These are phyloP conservation scores for Begonia loranthoides DNA, from an alignment of 306 rosid species.

Conservation along the genomic window DNA sequence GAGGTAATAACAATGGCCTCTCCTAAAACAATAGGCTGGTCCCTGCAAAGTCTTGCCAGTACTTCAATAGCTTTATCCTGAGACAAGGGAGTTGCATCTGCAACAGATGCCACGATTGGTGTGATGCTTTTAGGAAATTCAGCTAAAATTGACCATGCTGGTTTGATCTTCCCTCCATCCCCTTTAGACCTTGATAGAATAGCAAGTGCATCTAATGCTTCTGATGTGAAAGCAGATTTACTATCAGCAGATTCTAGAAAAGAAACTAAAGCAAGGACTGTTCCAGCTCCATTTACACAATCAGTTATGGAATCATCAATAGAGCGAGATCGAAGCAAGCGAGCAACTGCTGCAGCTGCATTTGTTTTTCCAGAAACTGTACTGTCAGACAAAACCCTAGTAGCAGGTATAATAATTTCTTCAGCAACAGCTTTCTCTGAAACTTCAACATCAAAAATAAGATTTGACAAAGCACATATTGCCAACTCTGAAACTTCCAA, in stretches of 20 bases:
- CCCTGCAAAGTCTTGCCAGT: constrained; percentile 67
- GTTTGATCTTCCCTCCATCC: constrained; percentile 37
- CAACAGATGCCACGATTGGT: constrained; percentile 72
- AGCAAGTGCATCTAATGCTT: constrained; percentile 87
- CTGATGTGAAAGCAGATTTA: constrained; percentile 60
- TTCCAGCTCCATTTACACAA: constrained; percentile 71
- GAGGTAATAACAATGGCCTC: constrained; percentile 50
- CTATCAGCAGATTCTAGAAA: constrained; percentile 58
- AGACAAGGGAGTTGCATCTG: constrained; percentile 47
- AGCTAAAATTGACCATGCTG: constrained; percentile 89
- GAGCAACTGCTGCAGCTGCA: constrained; percentile 94
- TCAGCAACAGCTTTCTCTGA: constrained; percentile 65
- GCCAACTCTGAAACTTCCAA: constrained; percentile 86
- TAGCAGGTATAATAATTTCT: constrained; percentile 82
- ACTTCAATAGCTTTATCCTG: constrained; percentile 94
- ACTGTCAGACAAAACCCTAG: constrained; percentile 80
- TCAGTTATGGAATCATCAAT: constrained; percentile 58
- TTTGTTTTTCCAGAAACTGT: constrained; percentile 61
- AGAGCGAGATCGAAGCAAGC: constrained; percentile 61
- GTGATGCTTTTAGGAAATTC: constrained; percentile 64
- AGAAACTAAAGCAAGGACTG: constrained; percentile 85
- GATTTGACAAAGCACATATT: constrained; percentile 84
- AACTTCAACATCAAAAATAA: constrained; percentile 65
- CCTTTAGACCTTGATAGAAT: constrained; percentile 67
- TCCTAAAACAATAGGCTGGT: constrained; percentile 65